phyloP scores from a whole-genome alignment of 805 yeast species.

The Saccharomycopsis guyanensis region DNA sequence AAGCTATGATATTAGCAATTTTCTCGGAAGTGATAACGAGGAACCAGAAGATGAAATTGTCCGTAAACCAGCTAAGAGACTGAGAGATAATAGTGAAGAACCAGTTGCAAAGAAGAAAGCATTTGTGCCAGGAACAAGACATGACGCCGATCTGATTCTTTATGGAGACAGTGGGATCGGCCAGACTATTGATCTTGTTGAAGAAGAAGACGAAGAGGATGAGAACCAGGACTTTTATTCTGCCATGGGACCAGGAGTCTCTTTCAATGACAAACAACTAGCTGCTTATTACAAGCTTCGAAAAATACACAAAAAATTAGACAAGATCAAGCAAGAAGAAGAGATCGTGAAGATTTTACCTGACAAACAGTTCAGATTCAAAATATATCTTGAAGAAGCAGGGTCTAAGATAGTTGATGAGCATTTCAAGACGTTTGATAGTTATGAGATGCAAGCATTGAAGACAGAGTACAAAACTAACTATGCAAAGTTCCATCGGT shows the following conservation, averaged over 20 bases:
- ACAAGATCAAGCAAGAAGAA: slow-evolving; percentile 13
- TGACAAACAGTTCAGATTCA: slow-evolving; percentile 16
- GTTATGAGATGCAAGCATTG: neutral
- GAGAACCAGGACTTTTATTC: neutral
- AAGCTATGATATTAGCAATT: neutral
- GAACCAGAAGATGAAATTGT: too few relatives aligned
- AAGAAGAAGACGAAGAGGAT: slow-evolving; percentile 4
- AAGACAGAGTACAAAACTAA: slow-evolving; percentile 9
- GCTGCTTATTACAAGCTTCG: slow-evolving; percentile 6
- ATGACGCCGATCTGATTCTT: neutral
- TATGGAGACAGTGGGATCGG: neutral
- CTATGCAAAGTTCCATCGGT: slow-evolving; percentile 4
- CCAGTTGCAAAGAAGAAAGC: neutral
- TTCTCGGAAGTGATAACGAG: slow-evolving; percentile 8
- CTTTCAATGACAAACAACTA: slow-evolving; percentile 6
- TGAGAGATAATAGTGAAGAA: neutral
- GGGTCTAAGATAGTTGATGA: slow-evolving; percentile 1
- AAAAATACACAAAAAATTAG: slow-evolving; percentile 5
- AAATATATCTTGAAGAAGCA: slow-evolving; percentile 15
- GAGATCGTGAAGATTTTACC: slow-evolving; percentile 16
- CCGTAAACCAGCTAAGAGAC: too few relatives aligned
- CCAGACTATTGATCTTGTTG: neutral
- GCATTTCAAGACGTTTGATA: neutral
- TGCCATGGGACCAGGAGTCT: neutral
- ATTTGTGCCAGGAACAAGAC: neutral